phyloP scores from a whole-genome alignment of 768 basidiomycete genomes.

The Harrya chromipes region DNA sequence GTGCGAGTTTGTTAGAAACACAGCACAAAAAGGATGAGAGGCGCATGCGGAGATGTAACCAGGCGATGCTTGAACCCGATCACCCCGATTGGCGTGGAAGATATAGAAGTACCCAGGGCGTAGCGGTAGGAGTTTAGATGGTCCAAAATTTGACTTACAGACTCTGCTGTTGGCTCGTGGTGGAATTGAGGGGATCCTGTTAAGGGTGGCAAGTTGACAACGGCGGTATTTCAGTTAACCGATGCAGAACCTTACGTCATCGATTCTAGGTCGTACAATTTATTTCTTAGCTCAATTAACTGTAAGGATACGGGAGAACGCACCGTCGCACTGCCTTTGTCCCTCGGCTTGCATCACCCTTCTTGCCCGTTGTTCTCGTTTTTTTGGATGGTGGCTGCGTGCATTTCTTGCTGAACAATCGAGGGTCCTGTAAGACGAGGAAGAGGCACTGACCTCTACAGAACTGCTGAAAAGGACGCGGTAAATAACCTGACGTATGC shows the following conservation, averaged over 20 bases:
- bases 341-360: constrained; percentile 12
- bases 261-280: constrained; percentile 17
- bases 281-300: too few species aligned
- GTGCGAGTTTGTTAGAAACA: constrained; percentile 50
- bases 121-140: constrained; percentile 13
- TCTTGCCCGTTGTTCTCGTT: constrained; percentile 33
- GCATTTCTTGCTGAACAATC: neutral
- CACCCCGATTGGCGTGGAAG: constrained; percentile 17
- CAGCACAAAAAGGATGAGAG: constrained; percentile 63
- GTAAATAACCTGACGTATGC: constrained; percentile 4
- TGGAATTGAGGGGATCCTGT: constrained; percentile 27
- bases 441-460: constrained; percentile 26
- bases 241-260: constrained; percentile 31
- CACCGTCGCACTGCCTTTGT: constrained; percentile 10
- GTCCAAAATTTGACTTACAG: constrained; percentile 31
- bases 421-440: neutral
- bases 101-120: constrained; percentile 11
- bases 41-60: constrained; percentile 48
- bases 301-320: too few species aligned
- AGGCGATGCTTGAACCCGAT: constrained; percentile 23
- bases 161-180: constrained; percentile 21
- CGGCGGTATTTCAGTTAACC: constrained; percentile 17
- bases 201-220: constrained; percentile 9
- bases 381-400: constrained; percentile 40
- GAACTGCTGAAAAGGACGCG: constrained; percentile 16